phyloP scores from a whole-genome alignment of 148 eudicot genomes.

The Rhododendron ferrugineum region DNA sequence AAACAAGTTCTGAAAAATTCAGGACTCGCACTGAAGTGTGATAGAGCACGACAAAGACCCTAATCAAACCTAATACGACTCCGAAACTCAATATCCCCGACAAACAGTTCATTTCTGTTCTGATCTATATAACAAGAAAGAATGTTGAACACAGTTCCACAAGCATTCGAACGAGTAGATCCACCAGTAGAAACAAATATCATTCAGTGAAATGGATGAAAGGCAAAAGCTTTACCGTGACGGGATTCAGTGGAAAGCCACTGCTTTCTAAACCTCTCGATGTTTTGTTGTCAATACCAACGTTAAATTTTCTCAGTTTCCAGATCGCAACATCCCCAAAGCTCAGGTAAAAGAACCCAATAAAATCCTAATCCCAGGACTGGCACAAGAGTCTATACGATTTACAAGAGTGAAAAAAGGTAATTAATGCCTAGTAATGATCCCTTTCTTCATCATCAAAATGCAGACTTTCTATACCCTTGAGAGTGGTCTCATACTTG shows the following conservation, averaged over 20 bases:
- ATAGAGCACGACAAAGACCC: background rate
- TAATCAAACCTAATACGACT: background rate
- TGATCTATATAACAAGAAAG: background rate
- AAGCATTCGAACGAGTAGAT: background rate
- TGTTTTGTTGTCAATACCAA: background rate
- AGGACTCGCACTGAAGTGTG: background rate
- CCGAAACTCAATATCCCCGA: background rate
- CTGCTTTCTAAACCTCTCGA: background rate
- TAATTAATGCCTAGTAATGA: conserved; percentile 19
- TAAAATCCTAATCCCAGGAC: background rate
- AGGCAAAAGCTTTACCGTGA: background rate
- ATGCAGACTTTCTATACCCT: conserved; percentile 65
- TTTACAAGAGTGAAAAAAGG: conserved; percentile 16
- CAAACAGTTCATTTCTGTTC: background rate
- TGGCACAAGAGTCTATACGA: conserved; percentile 16
- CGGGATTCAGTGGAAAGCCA: background rate
- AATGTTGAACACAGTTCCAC: background rate
- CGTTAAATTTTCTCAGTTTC: background rate
- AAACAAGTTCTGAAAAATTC: background rate
- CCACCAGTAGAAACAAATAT: background rate
- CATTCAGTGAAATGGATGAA: background rate
- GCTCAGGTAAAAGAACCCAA: background rate
- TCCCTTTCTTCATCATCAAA: conserved; percentile 65
- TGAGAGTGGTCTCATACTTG: conserved; percentile 68
- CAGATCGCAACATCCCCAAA: background rate